Base-by-base conservation (phyloP, 2,329 filamentous ascomycete genomes). In the Beauveria brongniartii region DNA sequence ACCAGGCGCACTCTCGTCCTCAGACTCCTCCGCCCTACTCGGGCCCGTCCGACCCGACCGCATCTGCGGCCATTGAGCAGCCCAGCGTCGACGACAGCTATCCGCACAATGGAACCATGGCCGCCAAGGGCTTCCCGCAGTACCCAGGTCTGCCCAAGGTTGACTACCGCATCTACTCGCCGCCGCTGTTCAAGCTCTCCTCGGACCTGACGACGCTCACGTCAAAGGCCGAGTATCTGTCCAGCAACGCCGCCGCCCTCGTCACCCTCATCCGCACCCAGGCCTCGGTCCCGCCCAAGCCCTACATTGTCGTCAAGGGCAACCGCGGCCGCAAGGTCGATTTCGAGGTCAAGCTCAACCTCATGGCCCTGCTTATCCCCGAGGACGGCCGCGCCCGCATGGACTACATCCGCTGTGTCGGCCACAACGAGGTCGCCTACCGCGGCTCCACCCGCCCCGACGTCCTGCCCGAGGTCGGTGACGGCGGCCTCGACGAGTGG, bases 361-460 rank as follows among this genome's bases (percentile, higher is more conserved):
- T 83, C 20, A 80, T 84, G 78, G 74, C 70, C 53, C 71, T 84
- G 12, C 72, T 85, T 5, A 74, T 83, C 2, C 75, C 80, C 0
- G 77, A 80, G 2, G 75, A 79, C 59, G 68, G 74, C 8, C 68
- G 67, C 26, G 65, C 72, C 41, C 75, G 79, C 28, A 75, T 82
- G 68, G 79, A 84, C 66, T 84, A 84, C 68, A 73, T 83, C 50
- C 78, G 80, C 24, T 78, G 80, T 61, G 79, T 83, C 12, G 72
- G 71, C 0, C 68, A 69, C 20, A 79, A 76, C 43, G 82, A 85
- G 71, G 61, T 78, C 58, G 81, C 80, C 0, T 76, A 77, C 62
- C 77, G 82, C 10, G 82, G 80, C 16, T 77, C 77, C 37, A 67
- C 64, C 34, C 76, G 77, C 55, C 75, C 77, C 0, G 69, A 75